Base-by-base conservation (phyloP, 208 protist species). In the Leishmania tropica region DNA sequence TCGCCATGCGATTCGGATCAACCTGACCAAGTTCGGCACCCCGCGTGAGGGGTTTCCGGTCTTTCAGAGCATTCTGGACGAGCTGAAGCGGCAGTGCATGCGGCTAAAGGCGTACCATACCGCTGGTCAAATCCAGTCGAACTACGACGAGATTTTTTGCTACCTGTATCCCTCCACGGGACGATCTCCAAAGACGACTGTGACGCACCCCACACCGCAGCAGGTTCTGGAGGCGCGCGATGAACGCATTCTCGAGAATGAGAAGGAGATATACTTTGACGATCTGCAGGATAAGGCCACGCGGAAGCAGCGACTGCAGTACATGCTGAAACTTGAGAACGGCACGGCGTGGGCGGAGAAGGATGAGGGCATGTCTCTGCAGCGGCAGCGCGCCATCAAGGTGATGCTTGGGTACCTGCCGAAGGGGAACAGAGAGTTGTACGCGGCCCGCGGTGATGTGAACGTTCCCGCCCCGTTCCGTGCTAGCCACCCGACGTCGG, bases 291-390 rank as follows among this genome's bases (percentile, higher is more conserved):
- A 90, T 64, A 88, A 92, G 81, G 83, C 78, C 62, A 94, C 87
- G 21, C 76, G 77, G 76, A 90, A 88, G 76, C 85, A 93, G 85
- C 85, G 90, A 56, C 81, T 93, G 71, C 74, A 80, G 53, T 97
- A 97, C 83, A 62, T 89, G 74, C 83, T 86, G 65, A 91, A 93
- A 81, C 87, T 97, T 17, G 81, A 92, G 40, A 87, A 95, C 15
- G 94, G 94, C 65, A 95, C 92, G 0, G 94, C 94, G 13, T 97
- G 94, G 94, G 88, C 94, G 62, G 90, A 94, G n/a, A 95, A 93
- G 83, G 94, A 97, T 71, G 94, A 94, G 47, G 94, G 94, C 64
- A 85, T 97, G 79, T 96, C 94, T 1, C 83, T 97, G 81, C 94
- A 92, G 79, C 90, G 90, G 42, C 94, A 97, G 88, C 94, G 94